These are phyloP conservation scores for Chrysosporium keratinophilum DNA, from an alignment of 2,329 filamentous ascomycete genomes.

Conservation along the genomic window DNA sequence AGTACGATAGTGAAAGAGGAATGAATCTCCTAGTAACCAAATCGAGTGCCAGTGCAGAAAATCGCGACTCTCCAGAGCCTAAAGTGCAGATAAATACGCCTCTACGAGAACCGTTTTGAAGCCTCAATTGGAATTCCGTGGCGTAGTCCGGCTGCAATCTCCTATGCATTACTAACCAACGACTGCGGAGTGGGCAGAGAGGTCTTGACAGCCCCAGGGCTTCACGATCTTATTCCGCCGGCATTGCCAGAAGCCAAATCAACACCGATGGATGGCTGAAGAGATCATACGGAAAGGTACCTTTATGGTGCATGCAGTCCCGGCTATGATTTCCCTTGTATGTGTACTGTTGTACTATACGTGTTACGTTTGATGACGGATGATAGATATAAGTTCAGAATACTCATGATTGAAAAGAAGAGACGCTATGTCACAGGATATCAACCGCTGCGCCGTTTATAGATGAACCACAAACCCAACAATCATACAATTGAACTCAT, in stretches of 20 bases:
- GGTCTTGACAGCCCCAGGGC: too few species aligned
- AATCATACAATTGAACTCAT: neutral
- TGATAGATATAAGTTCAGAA: neutral
- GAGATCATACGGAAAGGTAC: too few species aligned
- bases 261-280: too few species aligned
- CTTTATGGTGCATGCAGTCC: too few species aligned
- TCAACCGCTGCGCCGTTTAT: conserved; percentile 7
- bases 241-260: too few species aligned
- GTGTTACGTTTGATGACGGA: neutral
- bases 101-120: too few species aligned
- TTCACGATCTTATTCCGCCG: too few species aligned
- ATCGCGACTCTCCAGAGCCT: neutral
- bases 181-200: too few species aligned
- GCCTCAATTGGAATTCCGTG: too few species aligned
- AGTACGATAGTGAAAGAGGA: conserved; percentile 36
- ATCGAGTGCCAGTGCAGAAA: neutral
- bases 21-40: conserved; percentile 18
- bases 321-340: too few species aligned
- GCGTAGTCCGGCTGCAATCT: too few species aligned
- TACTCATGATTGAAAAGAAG: neutral
- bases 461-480: neutral
- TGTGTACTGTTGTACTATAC: neutral
- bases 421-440: conserved; percentile 2
- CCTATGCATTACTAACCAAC: too few species aligned
- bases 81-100: neutral